phyloP scores from a whole-genome alignment of 768 basidiomycete species.

The Calocybe cyanea region DNA sequence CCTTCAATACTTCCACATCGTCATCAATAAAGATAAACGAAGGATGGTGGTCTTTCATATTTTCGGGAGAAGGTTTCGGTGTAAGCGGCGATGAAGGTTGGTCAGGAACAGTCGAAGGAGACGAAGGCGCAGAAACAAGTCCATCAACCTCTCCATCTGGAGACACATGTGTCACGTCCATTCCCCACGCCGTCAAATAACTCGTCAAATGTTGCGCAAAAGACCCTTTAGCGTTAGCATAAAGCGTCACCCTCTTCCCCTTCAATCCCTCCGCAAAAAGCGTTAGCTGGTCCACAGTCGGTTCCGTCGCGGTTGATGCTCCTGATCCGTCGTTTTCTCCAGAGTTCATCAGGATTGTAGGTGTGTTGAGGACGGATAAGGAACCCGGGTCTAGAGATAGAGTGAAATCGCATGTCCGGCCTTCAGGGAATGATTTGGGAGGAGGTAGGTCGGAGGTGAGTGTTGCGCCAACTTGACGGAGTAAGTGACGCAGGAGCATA shows the following conservation, averaged over 20 bases:
- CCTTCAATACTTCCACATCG: constrained; percentile 75
- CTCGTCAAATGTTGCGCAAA: constrained; percentile 93
- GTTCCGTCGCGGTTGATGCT: constrained; percentile 64
- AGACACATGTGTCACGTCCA: constrained; percentile 84
- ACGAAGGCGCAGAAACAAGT: constrained; percentile 18
- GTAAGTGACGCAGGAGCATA: constrained; percentile 55
- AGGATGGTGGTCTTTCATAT: constrained; percentile 15
- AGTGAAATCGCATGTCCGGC: constrained; percentile 62
- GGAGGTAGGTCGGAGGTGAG: constrained; percentile 42
- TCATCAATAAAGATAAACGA: constrained; percentile 92
- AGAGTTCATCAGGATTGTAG: constrained; percentile 46
- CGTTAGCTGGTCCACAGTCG: constrained; percentile 73
- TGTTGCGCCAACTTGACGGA: constrained; percentile 54
- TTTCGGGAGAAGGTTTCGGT: constrained; percentile 1
- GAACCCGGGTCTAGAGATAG: constrained; percentile 62
- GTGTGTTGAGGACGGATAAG: constrained; percentile 36
- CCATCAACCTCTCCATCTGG: constrained; percentile 52
- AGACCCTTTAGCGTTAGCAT: constrained; percentile 80
- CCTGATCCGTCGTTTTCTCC: no score
- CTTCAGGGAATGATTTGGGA: constrained; percentile 35
- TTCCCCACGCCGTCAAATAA: constrained; percentile 91
- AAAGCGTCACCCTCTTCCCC: constrained; percentile 79
- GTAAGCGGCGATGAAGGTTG: constrained; percentile 8
- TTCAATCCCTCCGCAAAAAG: constrained; percentile 78
- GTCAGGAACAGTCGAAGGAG: constrained; percentile 5